Conservation (phyloP, 768 basidiomycete species). For the Russula foetens region DNA sequence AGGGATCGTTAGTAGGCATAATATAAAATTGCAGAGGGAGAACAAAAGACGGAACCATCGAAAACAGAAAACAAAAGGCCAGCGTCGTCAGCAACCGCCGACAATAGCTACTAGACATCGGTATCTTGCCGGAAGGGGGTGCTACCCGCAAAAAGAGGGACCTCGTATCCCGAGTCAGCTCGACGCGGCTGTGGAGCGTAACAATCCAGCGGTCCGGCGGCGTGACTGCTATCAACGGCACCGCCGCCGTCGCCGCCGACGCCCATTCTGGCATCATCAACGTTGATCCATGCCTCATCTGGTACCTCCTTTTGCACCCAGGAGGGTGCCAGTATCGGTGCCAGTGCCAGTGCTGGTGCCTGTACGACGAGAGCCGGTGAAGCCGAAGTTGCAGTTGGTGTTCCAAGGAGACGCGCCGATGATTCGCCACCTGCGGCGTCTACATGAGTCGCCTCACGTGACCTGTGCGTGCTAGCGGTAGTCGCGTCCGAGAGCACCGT, state of each 20-base stretch:
- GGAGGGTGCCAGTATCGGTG: too few relatives aligned
- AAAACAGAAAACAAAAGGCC: neutral
- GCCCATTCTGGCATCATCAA: neutral
- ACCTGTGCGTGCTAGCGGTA: neutral
- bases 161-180: constrained; percentile 6
- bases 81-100: neutral
- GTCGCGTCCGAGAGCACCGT: neutral
- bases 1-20: neutral
- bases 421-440: neutral
- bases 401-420: neutral
- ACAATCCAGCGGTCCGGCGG: neutral
- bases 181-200: constrained; percentile 4
- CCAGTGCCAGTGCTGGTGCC: neutral
- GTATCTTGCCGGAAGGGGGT: neutral
- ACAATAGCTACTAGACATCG: neutral
- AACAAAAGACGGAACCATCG: neutral
- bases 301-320: too few relatives aligned
- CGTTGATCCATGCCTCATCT: constrained; percentile 7
- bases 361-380: neutral
- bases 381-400: too few relatives aligned
- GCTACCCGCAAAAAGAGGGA: constrained; percentile 14
- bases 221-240: too few relatives aligned
- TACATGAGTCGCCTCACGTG: constrained; percentile 11
- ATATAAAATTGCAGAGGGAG: neutral
- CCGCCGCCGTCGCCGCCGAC: neutral